Percentiles rank a stretch among this genome's conserved stretches.
phyloP scores from a whole-genome alignment of 805 yeast species.

The Candida stauntonica region DNA sequence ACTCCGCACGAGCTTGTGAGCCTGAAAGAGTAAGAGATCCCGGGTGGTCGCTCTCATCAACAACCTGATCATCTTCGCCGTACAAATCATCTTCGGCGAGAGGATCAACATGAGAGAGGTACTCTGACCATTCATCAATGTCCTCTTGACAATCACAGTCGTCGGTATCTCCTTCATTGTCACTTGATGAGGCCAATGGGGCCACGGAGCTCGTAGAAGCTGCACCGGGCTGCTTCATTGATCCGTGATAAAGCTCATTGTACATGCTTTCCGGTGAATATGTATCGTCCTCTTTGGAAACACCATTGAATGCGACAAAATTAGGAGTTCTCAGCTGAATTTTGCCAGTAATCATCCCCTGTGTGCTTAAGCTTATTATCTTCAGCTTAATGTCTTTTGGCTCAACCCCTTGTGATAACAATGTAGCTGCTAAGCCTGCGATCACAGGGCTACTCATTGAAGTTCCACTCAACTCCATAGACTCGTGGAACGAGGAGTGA shows the following conservation, averaged over 20 bases:
- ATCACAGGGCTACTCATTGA: conserved; percentile 79
- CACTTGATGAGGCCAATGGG: too few species aligned
- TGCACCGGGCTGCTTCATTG: neutral
- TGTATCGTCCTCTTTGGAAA: conserved; percentile 29
- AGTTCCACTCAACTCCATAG: conserved; percentile 56
- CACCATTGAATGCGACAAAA: conserved; percentile 41
- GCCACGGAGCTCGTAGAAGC: neutral
- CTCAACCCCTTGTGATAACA: conserved; percentile 48
- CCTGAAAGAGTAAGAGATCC: neutral
- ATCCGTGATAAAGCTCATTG: conserved; percentile 5
- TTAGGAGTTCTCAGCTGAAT: conserved; percentile 60
- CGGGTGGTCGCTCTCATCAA: neutral
- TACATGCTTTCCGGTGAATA: conserved; percentile 8
- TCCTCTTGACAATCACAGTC: conserved; percentile 4
- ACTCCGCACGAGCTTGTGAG: neutral
- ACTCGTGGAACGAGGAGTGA: conserved; percentile 21
- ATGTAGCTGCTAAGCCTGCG: conserved; percentile 58
- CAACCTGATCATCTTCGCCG: conserved; percentile 2
- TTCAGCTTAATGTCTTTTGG: conserved; percentile 37
- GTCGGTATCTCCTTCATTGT: neutral
- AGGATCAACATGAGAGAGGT: conserved; percentile 5
- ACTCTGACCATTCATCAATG: conserved; percentile 10
- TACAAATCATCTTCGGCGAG: conserved; percentile 3
- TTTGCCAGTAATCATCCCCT: conserved; percentile 40
- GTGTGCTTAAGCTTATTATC: conserved; percentile 43